Conservation (phyloP, 148 eudicot genomes). For the Diospyros kaki region DNA sequence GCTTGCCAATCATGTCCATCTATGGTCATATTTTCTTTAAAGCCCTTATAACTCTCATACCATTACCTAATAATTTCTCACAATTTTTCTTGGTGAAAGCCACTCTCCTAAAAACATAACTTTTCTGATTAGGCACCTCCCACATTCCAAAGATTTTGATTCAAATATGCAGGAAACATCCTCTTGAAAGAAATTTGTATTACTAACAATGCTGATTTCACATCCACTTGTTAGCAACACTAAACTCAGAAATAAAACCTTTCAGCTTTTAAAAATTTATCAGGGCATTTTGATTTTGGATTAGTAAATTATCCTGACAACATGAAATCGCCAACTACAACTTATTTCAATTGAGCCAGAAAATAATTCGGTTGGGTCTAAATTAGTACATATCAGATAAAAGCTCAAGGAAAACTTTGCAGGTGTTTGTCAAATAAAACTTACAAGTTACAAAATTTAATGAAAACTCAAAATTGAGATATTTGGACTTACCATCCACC, state of each 20-base stretch:
- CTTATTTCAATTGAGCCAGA: slow-evolving; percentile 1
- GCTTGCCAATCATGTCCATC: too few species aligned
- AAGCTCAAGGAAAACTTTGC: neutral
- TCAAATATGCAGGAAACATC: too few species aligned
- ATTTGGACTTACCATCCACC: slow-evolving; percentile 67
- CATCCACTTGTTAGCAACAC: neutral
- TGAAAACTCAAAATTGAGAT: slow-evolving; percentile 7
- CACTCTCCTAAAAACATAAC: too few species aligned
- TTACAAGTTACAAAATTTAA: too few species aligned
- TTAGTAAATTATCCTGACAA: neutral
- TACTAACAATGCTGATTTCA: neutral
- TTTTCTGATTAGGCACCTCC: too few species aligned
- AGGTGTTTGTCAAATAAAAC: too few species aligned
- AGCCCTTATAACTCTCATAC: too few species aligned
- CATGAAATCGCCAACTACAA: neutral
- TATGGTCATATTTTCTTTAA: too few species aligned
- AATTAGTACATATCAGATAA: neutral
- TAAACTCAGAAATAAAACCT: neutral
- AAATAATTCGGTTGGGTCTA: neutral
- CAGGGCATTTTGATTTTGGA: neutral
- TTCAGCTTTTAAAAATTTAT: neutral
- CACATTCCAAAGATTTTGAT: too few species aligned
- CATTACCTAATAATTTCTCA: too few species aligned
- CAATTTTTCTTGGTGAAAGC: too few species aligned
- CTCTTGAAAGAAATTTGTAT: neutral